Base-by-base conservation (phyloP, 768 basidiomycete genomes). In the Boletellus ananas region DNA sequence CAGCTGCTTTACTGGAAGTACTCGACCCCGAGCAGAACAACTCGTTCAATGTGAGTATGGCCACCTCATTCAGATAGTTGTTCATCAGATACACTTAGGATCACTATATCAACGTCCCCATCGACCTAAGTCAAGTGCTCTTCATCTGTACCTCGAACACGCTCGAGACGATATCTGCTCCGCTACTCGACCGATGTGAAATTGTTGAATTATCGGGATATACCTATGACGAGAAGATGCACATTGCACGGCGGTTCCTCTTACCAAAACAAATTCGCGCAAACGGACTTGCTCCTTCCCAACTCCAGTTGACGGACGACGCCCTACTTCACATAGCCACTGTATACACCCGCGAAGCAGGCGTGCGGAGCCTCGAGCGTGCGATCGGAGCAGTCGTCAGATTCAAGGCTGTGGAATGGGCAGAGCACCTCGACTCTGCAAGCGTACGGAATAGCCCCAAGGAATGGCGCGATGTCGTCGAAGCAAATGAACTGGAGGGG, bases 131-230 rank as follows among this genome's bases (percentile, higher is more conserved):
- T 47, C 90, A 90, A 62, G 83, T 94, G 13, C 74, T 95, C 17
- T 95, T 96, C 68, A 88, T 96, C 54, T 94, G 92, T 58, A 95
- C 94, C 0, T 89, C 93, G 31, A 96, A 96, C 64, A 79, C 85
- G 0, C 79, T 94, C 11, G 90, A 94, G 34, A 92, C 90, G 0
- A 95, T 96, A 53, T 85, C 90, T 5, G 81, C 85, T 0, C 92
- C 94, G 0, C 74, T 97, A 2, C 70, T 94, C 9, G 94, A 96
- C 67, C 83, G 94, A 35, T 94, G 92, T 61, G 94, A 97, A 61
- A 74, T 92, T 39, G 83, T 95, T 27, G 84, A 90, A 34, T 70
- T 94, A 2, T 84, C 87, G 4, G 89, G 88, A 0, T 93, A 92
- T 61, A 93, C 90, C 0, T 85, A 91, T 48, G 84, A 87, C 57